Percentiles rank a stretch among this genome's conserved stretches.
Conservation (phyloP, 306 rosid species). For the Quercus robur region DNA sequence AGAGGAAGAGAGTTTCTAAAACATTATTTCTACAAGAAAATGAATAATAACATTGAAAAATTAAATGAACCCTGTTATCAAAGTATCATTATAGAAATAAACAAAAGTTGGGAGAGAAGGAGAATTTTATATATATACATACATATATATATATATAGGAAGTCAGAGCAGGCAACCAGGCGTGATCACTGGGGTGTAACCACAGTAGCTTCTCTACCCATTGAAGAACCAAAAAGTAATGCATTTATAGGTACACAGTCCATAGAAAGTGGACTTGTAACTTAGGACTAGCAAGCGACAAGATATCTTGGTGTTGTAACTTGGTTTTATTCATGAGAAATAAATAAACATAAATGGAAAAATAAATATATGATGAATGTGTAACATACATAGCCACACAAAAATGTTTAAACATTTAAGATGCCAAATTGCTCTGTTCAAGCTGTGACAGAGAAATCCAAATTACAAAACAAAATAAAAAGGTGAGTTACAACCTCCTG, state of each 20-base stretch:
- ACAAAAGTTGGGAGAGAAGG: background rate
- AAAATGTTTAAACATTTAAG: background rate
- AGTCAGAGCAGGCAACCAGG: too few relatives aligned
- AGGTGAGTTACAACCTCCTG: conserved; percentile 50
- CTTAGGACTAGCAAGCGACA: background rate
- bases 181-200: too few relatives aligned
- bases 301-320: background rate
- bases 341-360: background rate
- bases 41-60: background rate
- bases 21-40: background rate
- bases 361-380: background rate
- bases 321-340: too few relatives aligned
- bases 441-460: conserved; percentile 1
- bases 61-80: background rate
- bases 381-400: background rate
- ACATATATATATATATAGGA: too few relatives aligned
- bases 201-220: too few relatives aligned
- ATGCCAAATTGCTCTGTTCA: background rate
- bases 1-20: background rate
- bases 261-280: background rate
- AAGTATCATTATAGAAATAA: background rate
- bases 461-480: background rate
- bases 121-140: too few relatives aligned
- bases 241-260: background rate
- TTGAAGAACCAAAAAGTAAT: background rate